Evolutionary conservation across 2,329 filamentous ascomycete genomes (phyloP).

Genomic region (Penicillium hesseltinei): DNA sequence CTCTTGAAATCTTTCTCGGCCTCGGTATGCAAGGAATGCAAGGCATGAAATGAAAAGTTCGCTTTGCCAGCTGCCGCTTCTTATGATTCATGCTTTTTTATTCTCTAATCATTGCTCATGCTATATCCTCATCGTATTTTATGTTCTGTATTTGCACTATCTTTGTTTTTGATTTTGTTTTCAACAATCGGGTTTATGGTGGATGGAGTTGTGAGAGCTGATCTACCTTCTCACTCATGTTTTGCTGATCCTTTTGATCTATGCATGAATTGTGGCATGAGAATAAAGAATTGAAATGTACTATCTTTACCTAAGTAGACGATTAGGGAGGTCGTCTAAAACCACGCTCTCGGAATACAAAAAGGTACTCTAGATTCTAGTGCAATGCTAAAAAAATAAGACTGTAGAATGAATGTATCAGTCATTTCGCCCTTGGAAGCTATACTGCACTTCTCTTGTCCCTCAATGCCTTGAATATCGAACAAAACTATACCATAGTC

Average conservation of each 20-base stretch:
- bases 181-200: not conserved
- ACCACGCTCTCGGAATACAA: not conserved
- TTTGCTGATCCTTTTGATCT: not conserved
- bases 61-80: not conserved
- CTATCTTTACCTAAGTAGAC: not conserved
- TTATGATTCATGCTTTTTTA: conserved; percentile 25
- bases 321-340: not conserved
- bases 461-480: not conserved
- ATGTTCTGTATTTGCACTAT: not conserved
- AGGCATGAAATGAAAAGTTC: not conserved
- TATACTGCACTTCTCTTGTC: not conserved
- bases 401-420: not conserved
- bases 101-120: conserved; percentile 4
- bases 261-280: conserved; percentile 9
- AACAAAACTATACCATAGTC: not conserved
- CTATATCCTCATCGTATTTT: conserved; percentile 4
- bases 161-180: not conserved
- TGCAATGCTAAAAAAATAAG: not conserved
- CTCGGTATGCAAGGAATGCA: not conserved
- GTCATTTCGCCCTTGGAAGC: not conserved
- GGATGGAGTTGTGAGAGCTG: not conserved
- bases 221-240: conserved; percentile 9
- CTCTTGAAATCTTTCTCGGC: not conserved
- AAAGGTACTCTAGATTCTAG: not conserved
- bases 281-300: conserved; percentile 14